These are phyloP conservation scores for Xylogone sp. DNA, from an alignment of 2,329 filamentous ascomycete species.

Conservation along the genomic window DNA sequence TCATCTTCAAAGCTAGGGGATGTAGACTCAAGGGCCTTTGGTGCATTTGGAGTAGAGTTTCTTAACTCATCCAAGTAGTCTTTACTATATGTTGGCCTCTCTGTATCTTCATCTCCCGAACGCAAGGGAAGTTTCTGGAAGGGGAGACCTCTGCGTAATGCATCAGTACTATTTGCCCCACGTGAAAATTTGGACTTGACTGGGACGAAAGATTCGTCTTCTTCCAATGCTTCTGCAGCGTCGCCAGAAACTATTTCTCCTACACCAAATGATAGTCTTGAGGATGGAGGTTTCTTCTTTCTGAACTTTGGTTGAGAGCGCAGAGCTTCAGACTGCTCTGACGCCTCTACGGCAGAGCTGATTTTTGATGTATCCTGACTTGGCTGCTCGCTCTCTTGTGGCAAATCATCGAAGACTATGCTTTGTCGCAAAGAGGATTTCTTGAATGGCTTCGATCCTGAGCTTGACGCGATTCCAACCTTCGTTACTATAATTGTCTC, in stretches of 20 bases:
- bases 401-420: constrained; percentile 38
- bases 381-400: constrained; percentile 23
- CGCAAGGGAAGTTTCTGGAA: constrained; percentile 21
- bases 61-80: constrained; percentile 84
- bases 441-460: constrained; percentile 49
- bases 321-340: constrained; percentile 35
- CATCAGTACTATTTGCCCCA: constrained; percentile 63
- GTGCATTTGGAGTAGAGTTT: constrained; percentile 79
- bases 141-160: constrained; percentile 50
- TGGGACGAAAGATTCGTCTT: constrained; percentile 52
- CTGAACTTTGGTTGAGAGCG: constrained; percentile 55
- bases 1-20: constrained; percentile 36
- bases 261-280: constrained; percentile 74
- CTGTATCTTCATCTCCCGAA: constrained; percentile 54
- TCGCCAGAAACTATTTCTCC: constrained; percentile 50
- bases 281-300: constrained; percentile 56
- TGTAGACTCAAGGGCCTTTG: constrained; percentile 47
- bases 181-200: constrained; percentile 62
- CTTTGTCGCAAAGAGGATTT: constrained; percentile 56
- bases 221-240: constrained; percentile 46
- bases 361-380: constrained; percentile 2
- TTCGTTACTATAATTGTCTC: constrained; percentile 11
- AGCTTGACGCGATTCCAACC: constrained; percentile 28
- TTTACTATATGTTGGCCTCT: constrained; percentile 76
- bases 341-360: constrained; percentile 10